Percentiles rank a stretch among this genome's conserved stretches.
These are phyloP conservation scores for Coemansia sp. DNA, from an alignment of 192 early-diverging fungal species.

Conservation along the genomic window DNA sequence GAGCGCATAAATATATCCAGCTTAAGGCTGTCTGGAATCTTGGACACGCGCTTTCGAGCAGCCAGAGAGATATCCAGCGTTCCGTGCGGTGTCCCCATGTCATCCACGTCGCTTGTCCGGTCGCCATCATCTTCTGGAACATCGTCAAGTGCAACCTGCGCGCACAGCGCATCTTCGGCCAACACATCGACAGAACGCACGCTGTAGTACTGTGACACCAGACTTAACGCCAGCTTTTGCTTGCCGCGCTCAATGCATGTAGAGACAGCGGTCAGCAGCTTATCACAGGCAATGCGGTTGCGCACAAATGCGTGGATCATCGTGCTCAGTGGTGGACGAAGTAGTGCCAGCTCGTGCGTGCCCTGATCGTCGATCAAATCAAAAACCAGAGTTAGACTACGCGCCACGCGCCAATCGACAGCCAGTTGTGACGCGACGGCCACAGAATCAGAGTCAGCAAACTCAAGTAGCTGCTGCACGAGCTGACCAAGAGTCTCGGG, in stretches of 20 bases:
- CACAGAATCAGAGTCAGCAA: conserved; percentile 12
- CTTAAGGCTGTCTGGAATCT: conserved; percentile 27
- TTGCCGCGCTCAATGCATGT: conserved; percentile 39
- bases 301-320: conserved; percentile 37
- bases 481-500: conserved; percentile 18
- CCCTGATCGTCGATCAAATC: conserved; percentile 29
- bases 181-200: conserved; percentile 27
- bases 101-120: background rate
- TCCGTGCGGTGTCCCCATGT: conserved; percentile 7
- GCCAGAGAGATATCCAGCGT: conserved; percentile 21
- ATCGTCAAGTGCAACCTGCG: conserved; percentile 15
- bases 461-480: conserved; percentile 23
- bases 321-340: conserved; percentile 26
- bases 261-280: conserved; percentile 27
- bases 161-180: conserved; percentile 25
- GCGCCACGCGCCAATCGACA: conserved; percentile 30
- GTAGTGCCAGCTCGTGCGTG: conserved; percentile 34
- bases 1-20: conserved; percentile 39
- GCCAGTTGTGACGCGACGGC: conserved; percentile 9
- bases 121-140: background rate
- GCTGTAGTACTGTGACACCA: conserved; percentile 43
- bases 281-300: conserved; percentile 42
- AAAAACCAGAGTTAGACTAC: conserved; percentile 33
- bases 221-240: conserved; percentile 29
- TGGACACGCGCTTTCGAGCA: conserved; percentile 12